These are phyloP conservation scores for Vachellia collinsii DNA, from an alignment of 306 rosid species.

Conservation along the genomic window DNA sequence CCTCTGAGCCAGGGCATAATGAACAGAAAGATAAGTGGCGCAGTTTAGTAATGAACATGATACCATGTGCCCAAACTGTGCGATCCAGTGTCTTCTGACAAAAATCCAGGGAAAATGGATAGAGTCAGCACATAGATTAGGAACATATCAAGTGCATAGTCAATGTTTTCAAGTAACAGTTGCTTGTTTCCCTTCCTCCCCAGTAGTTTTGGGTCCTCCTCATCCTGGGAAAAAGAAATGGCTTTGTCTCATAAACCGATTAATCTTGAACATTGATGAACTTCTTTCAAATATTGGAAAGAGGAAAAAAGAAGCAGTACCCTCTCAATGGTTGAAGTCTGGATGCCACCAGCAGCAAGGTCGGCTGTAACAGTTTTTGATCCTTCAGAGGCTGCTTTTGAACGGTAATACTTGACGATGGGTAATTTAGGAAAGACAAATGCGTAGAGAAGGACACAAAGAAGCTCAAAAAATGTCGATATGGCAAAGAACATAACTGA, in stretches of 20 bases:
- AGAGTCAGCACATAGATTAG: conserved; percentile 66
- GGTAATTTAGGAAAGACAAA: conserved; percentile 73
- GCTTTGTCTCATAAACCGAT: conserved; percentile 6
- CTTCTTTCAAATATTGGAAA: not conserved
- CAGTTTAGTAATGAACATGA: conserved; percentile 29
- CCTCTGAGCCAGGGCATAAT: conserved; percentile 8
- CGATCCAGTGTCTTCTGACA: conserved; percentile 86
- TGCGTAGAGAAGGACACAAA: conserved; percentile 80
- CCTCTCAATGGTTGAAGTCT: conserved; percentile 46
- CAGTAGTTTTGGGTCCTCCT: conserved; percentile 42
- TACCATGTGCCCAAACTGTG: conserved; percentile 88
- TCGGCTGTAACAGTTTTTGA: conserved; percentile 89
- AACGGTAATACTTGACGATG: conserved; percentile 78
- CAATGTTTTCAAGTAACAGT: conserved; percentile 73
- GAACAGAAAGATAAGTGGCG: not conserved
- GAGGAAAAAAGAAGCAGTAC: conserved; percentile 12
- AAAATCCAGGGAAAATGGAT: conserved; percentile 90
- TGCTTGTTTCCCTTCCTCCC: conserved; percentile 74
- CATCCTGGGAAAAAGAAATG: conserved; percentile 50
- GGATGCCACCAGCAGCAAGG: conserved; percentile 89
- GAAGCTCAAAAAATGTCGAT: conserved; percentile 75
- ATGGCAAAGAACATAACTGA: conserved; percentile 88
- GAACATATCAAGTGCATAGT: conserved; percentile 76
- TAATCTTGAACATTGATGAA: not conserved
- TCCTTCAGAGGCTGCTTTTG: conserved; percentile 90